Conservation (phyloP, 2,329 filamentous ascomycete species). For the Neoascochyta sp. region DNA sequence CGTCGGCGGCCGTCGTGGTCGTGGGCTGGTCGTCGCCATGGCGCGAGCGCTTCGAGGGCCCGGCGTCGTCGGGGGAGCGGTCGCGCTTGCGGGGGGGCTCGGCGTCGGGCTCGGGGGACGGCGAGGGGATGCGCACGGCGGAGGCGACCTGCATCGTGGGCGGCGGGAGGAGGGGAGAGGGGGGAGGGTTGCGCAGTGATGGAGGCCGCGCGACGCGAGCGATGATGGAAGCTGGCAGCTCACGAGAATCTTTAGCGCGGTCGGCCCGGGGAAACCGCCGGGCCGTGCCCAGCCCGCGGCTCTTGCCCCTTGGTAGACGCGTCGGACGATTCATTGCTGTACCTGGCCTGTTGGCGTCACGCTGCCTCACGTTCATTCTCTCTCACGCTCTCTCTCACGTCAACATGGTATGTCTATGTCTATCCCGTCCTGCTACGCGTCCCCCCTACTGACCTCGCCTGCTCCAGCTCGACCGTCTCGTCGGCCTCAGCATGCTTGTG, state of each 20-base stretch:
- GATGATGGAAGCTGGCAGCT: too few relatives aligned
- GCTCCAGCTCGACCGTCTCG: conserved; percentile 80
- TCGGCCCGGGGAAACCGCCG: too few relatives aligned
- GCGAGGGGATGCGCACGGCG: conserved; percentile 58
- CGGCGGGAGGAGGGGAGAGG: conserved; percentile 1
- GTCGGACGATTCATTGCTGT: too few relatives aligned
- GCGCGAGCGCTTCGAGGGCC: conserved; percentile 39
- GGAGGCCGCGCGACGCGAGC: too few relatives aligned
- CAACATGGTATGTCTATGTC: conserved; percentile 7
- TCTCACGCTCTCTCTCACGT: too few relatives aligned
- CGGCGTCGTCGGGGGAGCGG: conserved; percentile 46
- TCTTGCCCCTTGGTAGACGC: too few relatives aligned
- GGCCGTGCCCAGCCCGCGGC: too few relatives aligned
- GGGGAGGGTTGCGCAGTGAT: conserved; percentile 2
- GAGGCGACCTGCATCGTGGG: conserved; percentile 38
- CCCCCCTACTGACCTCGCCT: conserved; percentile 6
- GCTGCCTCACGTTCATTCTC: too few relatives aligned
- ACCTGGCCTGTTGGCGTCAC: too few relatives aligned
- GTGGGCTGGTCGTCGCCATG: conserved; percentile 14
- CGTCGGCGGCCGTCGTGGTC: conserved; percentile 17
- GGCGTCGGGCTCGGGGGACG: conserved; percentile 47
- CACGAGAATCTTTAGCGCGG: conserved; percentile 30
- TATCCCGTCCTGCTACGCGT: neutral
- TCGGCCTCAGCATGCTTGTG: conserved; percentile 72
- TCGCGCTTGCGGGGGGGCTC: conserved; percentile 52